Conservation (phyloP, 495 filamentous ascomycete species). For the Halenospora varia region DNA sequence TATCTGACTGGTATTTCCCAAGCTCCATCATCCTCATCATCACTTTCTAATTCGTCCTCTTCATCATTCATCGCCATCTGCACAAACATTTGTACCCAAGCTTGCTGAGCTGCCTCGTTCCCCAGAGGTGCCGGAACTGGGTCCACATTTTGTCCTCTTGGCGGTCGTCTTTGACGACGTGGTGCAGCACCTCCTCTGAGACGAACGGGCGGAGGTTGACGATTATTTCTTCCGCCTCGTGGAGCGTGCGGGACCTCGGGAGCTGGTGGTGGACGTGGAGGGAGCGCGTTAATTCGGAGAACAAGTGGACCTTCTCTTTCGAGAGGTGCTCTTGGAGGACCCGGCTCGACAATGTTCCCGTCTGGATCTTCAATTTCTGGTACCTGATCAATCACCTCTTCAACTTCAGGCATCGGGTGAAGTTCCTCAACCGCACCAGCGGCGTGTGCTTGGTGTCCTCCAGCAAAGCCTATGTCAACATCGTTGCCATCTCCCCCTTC, state of each 20-base stretch:
- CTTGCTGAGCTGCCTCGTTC: conserved; percentile 33
- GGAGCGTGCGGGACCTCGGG: conserved; percentile 10
- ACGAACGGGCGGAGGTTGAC: neutral
- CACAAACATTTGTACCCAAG: conserved; percentile 51
- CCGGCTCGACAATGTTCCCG: neutral
- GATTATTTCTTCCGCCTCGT: conserved; percentile 3
- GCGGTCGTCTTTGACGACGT: neutral
- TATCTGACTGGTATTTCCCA: conserved; percentile 28
- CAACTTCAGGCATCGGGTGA: no score
- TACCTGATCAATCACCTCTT: neutral
- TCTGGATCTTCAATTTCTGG: neutral
- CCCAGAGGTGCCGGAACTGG: neutral
- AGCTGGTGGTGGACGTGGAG: conserved; percentile 8
- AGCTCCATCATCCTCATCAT: conserved; percentile 26
- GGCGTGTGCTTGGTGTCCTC: conserved; percentile 25
- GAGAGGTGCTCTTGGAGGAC: conserved; percentile 19
- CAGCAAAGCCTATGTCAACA: conserved; percentile 49
- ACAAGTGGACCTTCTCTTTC: conserved; percentile 50
- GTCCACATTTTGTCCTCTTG: neutral
- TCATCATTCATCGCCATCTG: conserved; percentile 47
- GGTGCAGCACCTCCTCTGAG: neutral
- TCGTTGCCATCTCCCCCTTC: conserved; percentile 75
- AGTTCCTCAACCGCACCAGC: conserved; percentile 14
- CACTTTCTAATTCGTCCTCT: conserved; percentile 43
- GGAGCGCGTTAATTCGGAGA: conserved; percentile 39